Base-by-base conservation (phyloP, 441 rosid genomes). In the Macaranga tanarius region DNA sequence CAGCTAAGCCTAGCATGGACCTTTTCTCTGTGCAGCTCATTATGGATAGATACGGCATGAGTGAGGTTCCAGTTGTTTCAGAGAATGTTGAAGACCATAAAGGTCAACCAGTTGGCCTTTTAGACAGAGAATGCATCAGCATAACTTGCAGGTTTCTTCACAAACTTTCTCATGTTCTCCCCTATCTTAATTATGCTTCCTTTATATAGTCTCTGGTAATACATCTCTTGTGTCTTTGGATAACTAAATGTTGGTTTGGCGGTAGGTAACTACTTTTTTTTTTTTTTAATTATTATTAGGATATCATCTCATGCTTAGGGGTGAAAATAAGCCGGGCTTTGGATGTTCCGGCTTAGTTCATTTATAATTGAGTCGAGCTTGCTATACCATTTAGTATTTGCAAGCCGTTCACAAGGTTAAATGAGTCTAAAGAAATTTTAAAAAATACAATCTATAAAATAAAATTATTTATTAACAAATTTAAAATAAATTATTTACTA, bases 41-140 rank as follows among this genome's bases (percentile, higher is more conserved):
- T 67, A 92, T 95, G 99, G 86, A 82, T 72, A 86, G 69, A 69
- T 76, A 78, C 62, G 83, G 86, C 57, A 20, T 86, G 55, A 85
- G 80, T 76, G 90, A 88, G 55, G 85, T 86, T 76, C 92, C 97
- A 52, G 96, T 95, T 60, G 84, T 92, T 81, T 85, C 87, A 23
- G 90, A 89, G 60, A 73, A 78, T 64, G 78, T 68, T 48, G 74
- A 85, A 76, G 85, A 76, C 75, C 73, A 59, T 58, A 80, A 72
- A 73, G 83, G 86, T 70, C 80, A 73, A 67, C 86, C 86, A 65
- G 88, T 95, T 78, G 99, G 99, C 59, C 81, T 92, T 83, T 70
- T 95, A 64, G 99, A 95, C 82, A 85, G 75, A 80, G 94, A 95
- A 74, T 86, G 94, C 76, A 91, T 95, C 84, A 76, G 70, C 61